A percentile compares a stretch with the other conserved stretches of the same genome.
These are phyloP conservation scores for Nicotiana paniculata DNA, from an alignment of 257 asterid genomes.

Conservation along the genomic window DNA sequence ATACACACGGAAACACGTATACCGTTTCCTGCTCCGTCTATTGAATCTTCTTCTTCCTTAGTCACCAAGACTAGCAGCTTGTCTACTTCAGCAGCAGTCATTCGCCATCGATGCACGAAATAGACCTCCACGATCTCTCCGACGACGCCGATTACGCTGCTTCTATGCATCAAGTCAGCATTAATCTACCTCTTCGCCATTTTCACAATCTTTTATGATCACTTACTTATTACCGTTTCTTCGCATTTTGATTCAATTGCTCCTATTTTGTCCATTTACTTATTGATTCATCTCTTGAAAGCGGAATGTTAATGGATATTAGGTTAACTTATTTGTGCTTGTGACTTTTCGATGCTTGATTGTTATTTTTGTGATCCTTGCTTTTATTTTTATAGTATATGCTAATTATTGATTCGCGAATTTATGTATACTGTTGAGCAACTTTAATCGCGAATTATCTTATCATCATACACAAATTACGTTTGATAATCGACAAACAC, in stretches of 20 bases:
- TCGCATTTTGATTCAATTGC: background rate
- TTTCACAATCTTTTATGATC: background rate
- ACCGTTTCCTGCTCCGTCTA: background rate
- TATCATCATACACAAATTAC: background rate
- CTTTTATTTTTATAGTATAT: background rate
- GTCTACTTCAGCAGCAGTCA: background rate
- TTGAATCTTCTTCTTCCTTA: slow-evolving; percentile 6
- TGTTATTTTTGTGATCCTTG: background rate
- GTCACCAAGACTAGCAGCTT: background rate
- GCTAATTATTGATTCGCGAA: background rate
- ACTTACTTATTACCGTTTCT: background rate
- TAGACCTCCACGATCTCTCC: slow-evolving; percentile 67
- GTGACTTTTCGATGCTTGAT: background rate
- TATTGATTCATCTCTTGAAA: background rate
- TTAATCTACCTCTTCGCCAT: background rate
- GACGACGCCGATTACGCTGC: slow-evolving; percentile 97
- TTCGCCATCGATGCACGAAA: slow-evolving; percentile 56
- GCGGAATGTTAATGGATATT: background rate
- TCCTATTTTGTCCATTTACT: background rate
- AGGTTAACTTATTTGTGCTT: slow-evolving; percentile 11
- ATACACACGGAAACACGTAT: background rate
- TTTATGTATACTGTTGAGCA: background rate
- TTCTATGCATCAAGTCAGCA: slow-evolving; percentile 62
- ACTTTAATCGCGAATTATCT: background rate
- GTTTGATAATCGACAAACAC: too few species aligned